A percentile compares a stretch with the other conserved stretches of the same genome.
phyloP scores from a whole-genome alignment of 139 green algal genomes.

The Pleodorina starrii region DNA sequence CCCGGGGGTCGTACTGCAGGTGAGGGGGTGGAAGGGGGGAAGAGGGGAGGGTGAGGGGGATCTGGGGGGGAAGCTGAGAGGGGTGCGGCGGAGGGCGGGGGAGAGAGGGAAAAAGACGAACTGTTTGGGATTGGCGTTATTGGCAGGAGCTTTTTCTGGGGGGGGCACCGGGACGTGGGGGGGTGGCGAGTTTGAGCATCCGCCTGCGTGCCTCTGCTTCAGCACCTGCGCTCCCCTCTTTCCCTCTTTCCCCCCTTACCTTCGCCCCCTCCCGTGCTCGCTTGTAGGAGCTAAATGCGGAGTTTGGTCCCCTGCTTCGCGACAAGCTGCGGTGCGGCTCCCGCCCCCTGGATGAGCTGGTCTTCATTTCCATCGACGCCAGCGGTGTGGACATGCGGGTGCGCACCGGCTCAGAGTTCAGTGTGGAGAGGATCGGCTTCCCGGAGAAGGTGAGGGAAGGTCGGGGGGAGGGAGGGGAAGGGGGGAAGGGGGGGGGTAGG shows the following conservation, averaged over 20 bases:
- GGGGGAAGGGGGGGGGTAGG: background rate
- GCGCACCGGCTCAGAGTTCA: slow-evolving; percentile 80
- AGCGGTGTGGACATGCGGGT: slow-evolving; percentile 91
- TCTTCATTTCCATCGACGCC: slow-evolving; percentile 95
- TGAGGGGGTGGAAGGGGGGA: slow-evolving; percentile 34
- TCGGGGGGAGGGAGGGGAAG: background rate
- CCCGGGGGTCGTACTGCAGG: slow-evolving; percentile 76
- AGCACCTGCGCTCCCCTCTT: background rate
- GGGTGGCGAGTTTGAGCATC: no score
- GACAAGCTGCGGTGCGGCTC: slow-evolving; percentile 61
- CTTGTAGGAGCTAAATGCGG: slow-evolving; percentile 80
- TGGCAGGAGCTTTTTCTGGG: background rate
- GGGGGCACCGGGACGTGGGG: background rate
- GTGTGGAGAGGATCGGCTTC: slow-evolving; percentile 89
- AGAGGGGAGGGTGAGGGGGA: background rate
- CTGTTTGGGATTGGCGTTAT: no score
- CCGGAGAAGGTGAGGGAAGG: slow-evolving; percentile 29
- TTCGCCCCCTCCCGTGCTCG: background rate
- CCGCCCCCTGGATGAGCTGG: slow-evolving; percentile 70
- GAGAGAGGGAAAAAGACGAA: no score
- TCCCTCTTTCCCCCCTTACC: no score
- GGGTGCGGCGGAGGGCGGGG: no score
- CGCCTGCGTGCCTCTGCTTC: no score
- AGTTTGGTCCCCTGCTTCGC: slow-evolving; percentile 70
- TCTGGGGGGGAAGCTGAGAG: background rate